These are phyloP conservation scores for Elsinoe arachidis DNA, from an alignment of 2,329 filamentous ascomycete genomes.

Conservation along the genomic window DNA sequence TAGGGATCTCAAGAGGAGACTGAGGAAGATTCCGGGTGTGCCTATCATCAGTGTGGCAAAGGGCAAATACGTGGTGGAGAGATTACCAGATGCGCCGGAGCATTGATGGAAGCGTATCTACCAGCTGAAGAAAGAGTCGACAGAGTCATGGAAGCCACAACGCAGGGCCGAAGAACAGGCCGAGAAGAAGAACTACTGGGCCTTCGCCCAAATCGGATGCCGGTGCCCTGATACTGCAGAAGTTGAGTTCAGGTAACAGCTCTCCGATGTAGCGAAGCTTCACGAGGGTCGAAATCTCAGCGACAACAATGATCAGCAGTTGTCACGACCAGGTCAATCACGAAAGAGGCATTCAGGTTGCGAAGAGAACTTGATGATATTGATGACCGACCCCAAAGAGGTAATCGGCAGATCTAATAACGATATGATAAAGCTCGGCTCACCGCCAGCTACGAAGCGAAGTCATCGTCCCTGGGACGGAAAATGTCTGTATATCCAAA, in stretches of 20 bases:
- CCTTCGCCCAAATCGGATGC: too few relatives aligned
- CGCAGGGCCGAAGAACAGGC: not conserved
- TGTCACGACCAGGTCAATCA: not conserved
- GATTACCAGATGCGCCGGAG: conserved; percentile 75
- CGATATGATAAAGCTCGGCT: not conserved
- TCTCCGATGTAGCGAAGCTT: too few relatives aligned
- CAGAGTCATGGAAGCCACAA: not conserved
- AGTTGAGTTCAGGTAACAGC: too few relatives aligned
- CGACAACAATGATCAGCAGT: not conserved
- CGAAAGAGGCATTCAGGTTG: not conserved
- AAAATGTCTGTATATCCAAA: not conserved
- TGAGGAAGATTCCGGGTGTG: conserved; percentile 73
- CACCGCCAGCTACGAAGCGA: conserved; percentile 3
- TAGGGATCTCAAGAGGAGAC: conserved; percentile 69
- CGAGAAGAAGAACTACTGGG: too few relatives aligned
- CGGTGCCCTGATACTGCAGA: too few relatives aligned
- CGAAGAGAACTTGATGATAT: not conserved
- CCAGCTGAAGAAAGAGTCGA: not conserved
- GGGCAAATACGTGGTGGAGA: conserved; percentile 91
- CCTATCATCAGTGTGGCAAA: conserved; percentile 73
- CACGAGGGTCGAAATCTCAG: too few relatives aligned
- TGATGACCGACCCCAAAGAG: not conserved
- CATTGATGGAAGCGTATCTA: conserved; percentile 31
- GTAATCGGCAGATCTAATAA: not conserved
- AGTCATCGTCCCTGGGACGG: not conserved